phyloP scores from a whole-genome alignment of 1,139 yeast species.

The Suhomyces bribrorum region DNA sequence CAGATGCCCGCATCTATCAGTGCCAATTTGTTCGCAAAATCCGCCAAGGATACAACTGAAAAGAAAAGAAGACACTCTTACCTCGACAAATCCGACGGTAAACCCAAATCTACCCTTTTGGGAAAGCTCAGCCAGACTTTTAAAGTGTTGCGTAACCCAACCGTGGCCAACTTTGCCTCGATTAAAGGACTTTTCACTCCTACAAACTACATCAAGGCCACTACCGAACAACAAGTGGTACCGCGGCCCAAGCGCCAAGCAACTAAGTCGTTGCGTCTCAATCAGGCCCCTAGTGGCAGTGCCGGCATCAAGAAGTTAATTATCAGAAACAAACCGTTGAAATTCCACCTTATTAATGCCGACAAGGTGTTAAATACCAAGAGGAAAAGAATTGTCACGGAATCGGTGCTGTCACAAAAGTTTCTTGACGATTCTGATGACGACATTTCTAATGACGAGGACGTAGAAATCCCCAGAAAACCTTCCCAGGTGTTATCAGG shows the following conservation, averaged over 20 bases:
- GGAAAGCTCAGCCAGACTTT: slow-evolving; percentile 41
- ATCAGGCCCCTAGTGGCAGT: slow-evolving; percentile 13
- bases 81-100: slow-evolving; percentile 13
- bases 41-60: slow-evolving; percentile 16
- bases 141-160: slow-evolving; percentile 31
- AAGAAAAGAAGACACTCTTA: slow-evolving; percentile 24
- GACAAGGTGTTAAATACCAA: slow-evolving; percentile 42
- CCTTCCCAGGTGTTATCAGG: slow-evolving; percentile 10
- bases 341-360: slow-evolving; percentile 47
- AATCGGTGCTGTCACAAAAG: slow-evolving; percentile 18
- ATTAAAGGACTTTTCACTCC: slow-evolving; percentile 30
- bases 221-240: slow-evolving; percentile 3
- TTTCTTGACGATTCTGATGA: slow-evolving; percentile 23
- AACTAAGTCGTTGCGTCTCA: slow-evolving; percentile 13
- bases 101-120: slow-evolving; percentile 30
- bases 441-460: slow-evolving; percentile 20
- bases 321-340: slow-evolving; percentile 44
- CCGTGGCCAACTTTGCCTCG: slow-evolving; percentile 15
- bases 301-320: slow-evolving; percentile 36
- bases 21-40: slow-evolving; percentile 24
- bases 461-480: not conserved
- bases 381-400: slow-evolving; percentile 31
- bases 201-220: slow-evolving; percentile 23
- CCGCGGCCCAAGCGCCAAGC: slow-evolving; percentile 1
- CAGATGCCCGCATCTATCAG: slow-evolving; percentile 45